Percentiles rank a stretch among this genome's conserved stretches.
Conservation (phyloP, 2,329 filamentous ascomycete species). For the Colletotrichum tabaci region DNA sequence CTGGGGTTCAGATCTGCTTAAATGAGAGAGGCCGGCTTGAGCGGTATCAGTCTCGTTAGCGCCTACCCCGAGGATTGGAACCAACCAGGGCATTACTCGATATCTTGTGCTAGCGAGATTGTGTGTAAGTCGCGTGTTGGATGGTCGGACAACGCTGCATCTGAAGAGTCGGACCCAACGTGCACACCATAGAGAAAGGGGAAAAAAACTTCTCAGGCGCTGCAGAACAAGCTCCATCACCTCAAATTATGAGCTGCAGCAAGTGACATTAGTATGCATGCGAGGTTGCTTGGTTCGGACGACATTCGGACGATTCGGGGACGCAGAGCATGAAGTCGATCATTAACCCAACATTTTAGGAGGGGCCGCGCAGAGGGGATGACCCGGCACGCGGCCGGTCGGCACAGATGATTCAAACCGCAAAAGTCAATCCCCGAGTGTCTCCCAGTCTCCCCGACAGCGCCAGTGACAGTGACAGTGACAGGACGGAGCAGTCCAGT, state of each 20-base stretch:
- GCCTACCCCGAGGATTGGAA: too few relatives aligned
- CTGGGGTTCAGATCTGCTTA: too few relatives aligned
- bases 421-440: not conserved
- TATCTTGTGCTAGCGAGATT: not conserved
- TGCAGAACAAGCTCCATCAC: not conserved
- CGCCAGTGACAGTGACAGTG: not conserved
- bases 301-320: slow-evolving; percentile 35
- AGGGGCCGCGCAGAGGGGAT: slow-evolving; percentile 3
- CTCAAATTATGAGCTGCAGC: slow-evolving; percentile 12
- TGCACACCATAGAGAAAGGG: too few relatives aligned
- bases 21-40: not conserved
- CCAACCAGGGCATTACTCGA: not conserved
- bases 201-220: too few relatives aligned
- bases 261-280: slow-evolving; percentile 12
- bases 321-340: slow-evolving; percentile 30
- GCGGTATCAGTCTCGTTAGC: not conserved
- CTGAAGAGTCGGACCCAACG: not conserved
- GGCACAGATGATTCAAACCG: not conserved
- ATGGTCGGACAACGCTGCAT: not conserved
- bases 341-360: slow-evolving; percentile 17
- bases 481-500: too few relatives aligned
- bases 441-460: not conserved
- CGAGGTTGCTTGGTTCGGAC: slow-evolving; percentile 26
- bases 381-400: slow-evolving; percentile 20
- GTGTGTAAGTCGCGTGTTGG: too few relatives aligned